Evolutionary conservation across 129 eudicot species (phyloP).

Genomic region (Solidago caesia): DNA sequence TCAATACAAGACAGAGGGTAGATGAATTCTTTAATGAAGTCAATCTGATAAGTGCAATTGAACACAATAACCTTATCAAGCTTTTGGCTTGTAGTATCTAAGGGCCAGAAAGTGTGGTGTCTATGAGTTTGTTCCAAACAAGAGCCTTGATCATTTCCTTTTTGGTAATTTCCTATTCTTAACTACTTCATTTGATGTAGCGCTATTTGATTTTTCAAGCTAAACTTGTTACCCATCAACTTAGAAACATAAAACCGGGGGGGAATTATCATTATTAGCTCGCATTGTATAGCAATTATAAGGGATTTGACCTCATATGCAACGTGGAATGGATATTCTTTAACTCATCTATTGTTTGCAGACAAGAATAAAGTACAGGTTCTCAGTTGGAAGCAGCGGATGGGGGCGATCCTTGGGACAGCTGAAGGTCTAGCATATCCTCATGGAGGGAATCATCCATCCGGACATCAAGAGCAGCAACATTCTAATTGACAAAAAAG

Average conservation of each 20-base stretch:
- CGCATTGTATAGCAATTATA: not conserved
- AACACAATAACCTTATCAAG: conserved; percentile 82
- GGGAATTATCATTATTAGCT: not conserved
- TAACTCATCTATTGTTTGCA: conserved; percentile 22
- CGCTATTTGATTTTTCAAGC: not conserved
- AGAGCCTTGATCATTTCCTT: conserved; percentile 72
- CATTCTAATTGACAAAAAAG: conserved; percentile 67
- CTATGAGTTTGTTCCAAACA: conserved; percentile 68
- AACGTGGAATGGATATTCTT: not conserved
- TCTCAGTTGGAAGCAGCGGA: conserved; percentile 66
- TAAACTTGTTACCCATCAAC: too few species aligned
- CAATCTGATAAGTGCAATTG: conserved; percentile 64
- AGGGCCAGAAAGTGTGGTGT: conserved; percentile 89
- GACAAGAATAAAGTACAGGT: conserved; percentile 47
- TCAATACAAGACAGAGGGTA: conserved; percentile 82
- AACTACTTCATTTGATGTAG: not conserved
- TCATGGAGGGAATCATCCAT: conserved; percentile 81
- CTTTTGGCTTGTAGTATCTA: conserved; percentile 85
- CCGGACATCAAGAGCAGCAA: conserved; percentile 85
- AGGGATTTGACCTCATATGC: not conserved
- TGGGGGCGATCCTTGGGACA: conserved; percentile 61
- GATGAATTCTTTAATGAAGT: conserved; percentile 86
- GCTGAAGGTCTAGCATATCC: conserved; percentile 78
- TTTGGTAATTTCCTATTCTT: conserved; percentile 40
- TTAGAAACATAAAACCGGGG: not conserved